phyloP scores from a whole-genome alignment of 805 yeast species.

The Wickerhamiella alocasiicola region DNA sequence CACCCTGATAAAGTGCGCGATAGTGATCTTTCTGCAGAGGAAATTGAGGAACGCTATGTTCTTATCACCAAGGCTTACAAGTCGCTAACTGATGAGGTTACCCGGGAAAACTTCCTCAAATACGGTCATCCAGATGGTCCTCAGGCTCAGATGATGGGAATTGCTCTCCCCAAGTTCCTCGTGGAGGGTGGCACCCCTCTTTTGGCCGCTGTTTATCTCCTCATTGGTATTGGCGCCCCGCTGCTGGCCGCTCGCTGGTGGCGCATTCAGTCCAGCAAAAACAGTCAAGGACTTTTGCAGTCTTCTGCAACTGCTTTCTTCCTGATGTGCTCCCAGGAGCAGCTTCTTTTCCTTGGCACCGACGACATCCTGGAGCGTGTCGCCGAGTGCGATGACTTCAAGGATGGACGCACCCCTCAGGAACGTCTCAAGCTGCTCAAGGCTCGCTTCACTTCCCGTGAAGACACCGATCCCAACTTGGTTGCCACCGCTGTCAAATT shows the following conservation, averaged over 20 bases:
- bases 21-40: slow-evolving; percentile 43
- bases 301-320: slow-evolving; percentile 72
- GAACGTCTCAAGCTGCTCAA: slow-evolving; percentile 41
- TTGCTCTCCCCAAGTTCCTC: slow-evolving; percentile 84
- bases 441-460: slow-evolving; percentile 46
- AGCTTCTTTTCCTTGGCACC: slow-evolving; percentile 38
- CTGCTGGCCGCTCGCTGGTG: slow-evolving; percentile 80
- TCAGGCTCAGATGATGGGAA: slow-evolving; percentile 78
- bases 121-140: slow-evolving; percentile 99
- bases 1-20: slow-evolving; percentile 84
- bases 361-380: slow-evolving; percentile 41
- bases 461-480: slow-evolving; percentile 36
- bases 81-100: slow-evolving; percentile 81
- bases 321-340: slow-evolving; percentile 56
- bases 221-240: slow-evolving; percentile 74
- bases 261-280: slow-evolving; percentile 65
- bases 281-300: slow-evolving; percentile 71
- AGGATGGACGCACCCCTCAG: slow-evolving; percentile 33
- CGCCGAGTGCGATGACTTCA: slow-evolving; percentile 46
- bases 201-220: slow-evolving; percentile 47
- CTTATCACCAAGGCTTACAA: slow-evolving; percentile 84
- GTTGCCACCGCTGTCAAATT: slow-evolving; percentile 54
- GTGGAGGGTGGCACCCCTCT: slow-evolving; percentile 72
- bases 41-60: slow-evolving; percentile 66
- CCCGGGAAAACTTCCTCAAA: slow-evolving; percentile 65